A percentile compares a stretch with the other conserved stretches of the same genome.
These are phyloP conservation scores for Fomitopsis betulina DNA, from an alignment of 1,284 basidiomycete genomes.

Conservation along the genomic window DNA sequence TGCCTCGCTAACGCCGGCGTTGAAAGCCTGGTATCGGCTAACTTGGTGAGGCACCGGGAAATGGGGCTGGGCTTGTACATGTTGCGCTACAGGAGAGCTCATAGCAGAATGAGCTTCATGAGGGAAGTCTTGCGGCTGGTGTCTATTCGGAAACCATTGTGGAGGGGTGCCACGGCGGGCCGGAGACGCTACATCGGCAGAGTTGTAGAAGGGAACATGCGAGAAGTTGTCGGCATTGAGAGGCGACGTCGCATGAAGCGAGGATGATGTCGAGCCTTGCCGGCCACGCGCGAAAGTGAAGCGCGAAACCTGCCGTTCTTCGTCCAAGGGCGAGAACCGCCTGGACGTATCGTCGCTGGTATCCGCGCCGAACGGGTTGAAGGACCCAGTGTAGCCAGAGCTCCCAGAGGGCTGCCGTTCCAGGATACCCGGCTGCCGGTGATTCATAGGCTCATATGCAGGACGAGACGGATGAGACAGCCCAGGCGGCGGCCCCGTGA, in stretches of 20 bases:
- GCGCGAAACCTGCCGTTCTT: conserved; percentile 74
- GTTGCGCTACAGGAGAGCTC: conserved; percentile 45
- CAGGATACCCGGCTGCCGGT: conserved; percentile 30
- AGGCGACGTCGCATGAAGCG: conserved; percentile 54
- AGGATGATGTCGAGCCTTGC: conserved; percentile 61
- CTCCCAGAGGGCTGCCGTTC: conserved; percentile 44
- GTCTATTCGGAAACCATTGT: conserved; percentile 45
- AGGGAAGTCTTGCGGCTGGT: conserved; percentile 38
- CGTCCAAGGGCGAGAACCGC: conserved; percentile 44
- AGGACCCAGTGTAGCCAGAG: conserved; percentile 64
- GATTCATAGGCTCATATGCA: conserved; percentile 47
- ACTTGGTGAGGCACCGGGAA: conserved; percentile 29
- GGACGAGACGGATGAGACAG: conserved; percentile 45
- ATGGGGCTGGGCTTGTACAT: conserved; percentile 35
- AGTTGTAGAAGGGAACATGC: conserved; percentile 37
- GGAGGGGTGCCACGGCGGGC: conserved; percentile 27
- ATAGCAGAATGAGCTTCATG: conserved; percentile 36
- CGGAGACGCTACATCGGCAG: conserved; percentile 35
- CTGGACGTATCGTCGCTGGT: conserved; percentile 35
- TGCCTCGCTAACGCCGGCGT: conserved; percentile 58
- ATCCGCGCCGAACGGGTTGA: conserved; percentile 72
- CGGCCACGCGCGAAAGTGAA: conserved; percentile 81
- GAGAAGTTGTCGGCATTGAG: conserved; percentile 47
- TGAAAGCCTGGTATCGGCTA: conserved; percentile 53
- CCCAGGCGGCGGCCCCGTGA: conserved; percentile 50